Evolutionary conservation across 1,139 yeast species (phyloP).

Genomic region (Blastobotrys raffinosifermentans): DNA sequence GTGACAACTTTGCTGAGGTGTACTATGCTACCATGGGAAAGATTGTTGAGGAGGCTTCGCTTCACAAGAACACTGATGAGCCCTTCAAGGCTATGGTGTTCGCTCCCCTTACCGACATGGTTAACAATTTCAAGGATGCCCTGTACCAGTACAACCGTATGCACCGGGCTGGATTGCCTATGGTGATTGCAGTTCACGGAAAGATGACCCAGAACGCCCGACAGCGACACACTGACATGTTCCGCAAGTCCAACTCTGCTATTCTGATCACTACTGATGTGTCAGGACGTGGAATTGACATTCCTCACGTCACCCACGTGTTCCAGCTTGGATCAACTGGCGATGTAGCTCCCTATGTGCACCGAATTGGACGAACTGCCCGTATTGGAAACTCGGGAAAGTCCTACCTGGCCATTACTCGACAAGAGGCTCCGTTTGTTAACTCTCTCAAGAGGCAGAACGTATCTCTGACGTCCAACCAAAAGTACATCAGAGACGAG

Average conservation of each 20-base stretch:
- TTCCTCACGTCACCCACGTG: slow-evolving; percentile 78
- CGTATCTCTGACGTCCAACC: slow-evolving; percentile 7
- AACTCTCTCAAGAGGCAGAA: slow-evolving; percentile 18
- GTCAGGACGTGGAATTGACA: slow-evolving; percentile 95
- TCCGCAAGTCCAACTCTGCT: slow-evolving; percentile 47
- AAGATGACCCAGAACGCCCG: slow-evolving; percentile 62
- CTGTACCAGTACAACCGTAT: slow-evolving; percentile 20
- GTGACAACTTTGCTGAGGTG: slow-evolving; percentile 37
- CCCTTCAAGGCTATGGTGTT: slow-evolving; percentile 73
- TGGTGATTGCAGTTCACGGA: slow-evolving; percentile 50
- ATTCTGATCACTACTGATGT: slow-evolving; percentile 83
- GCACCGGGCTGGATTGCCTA: slow-evolving; percentile 6
- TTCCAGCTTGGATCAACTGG: slow-evolving; percentile 72
- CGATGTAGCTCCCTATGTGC: slow-evolving; percentile 74
- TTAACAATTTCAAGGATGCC: slow-evolving; percentile 48
- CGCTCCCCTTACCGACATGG: slow-evolving; percentile 69
- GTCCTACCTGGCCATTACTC: slow-evolving; percentile 29
- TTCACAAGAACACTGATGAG: slow-evolving; percentile 19
- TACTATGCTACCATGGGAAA: slow-evolving; percentile 28
- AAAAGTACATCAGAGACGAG: slow-evolving; percentile 2
- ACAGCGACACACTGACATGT: slow-evolving; percentile 50
- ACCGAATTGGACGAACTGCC: slow-evolving; percentile 94
- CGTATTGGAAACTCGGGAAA: slow-evolving; percentile 81
- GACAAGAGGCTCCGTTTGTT: slow-evolving; percentile 22
- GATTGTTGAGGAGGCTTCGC: slow-evolving; percentile 22